Conservation (phyloP, 129 eudicot species). For the Flaveria robusta region DNA sequence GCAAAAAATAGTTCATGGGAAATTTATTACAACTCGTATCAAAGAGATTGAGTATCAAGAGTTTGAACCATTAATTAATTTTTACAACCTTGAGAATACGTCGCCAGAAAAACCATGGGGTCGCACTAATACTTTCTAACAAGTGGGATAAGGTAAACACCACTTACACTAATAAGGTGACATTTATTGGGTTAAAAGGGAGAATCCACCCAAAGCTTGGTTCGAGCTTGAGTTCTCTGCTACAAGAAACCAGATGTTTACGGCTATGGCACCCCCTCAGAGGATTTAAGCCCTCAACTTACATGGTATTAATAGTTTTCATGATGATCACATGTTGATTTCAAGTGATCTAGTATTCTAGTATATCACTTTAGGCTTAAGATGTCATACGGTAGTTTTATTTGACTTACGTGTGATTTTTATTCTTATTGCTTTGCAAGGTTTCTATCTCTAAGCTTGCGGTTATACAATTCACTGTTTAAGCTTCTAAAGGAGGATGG, state of each 20-base stretch:
- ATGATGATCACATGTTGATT: neutral
- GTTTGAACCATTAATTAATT: neutral
- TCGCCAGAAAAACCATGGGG: too few relatives aligned
- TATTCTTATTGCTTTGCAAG: too few relatives aligned
- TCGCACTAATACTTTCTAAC: too few relatives aligned
- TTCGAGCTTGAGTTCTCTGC: neutral
- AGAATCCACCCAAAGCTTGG: neutral
- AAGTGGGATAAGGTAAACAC: neutral
- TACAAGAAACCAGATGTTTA: too few relatives aligned
- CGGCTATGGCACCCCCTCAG: neutral
- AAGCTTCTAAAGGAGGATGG: neutral
- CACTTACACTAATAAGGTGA: too few relatives aligned
- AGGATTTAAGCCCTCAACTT: neutral
- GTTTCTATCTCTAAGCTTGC: slow-evolving; percentile 95
- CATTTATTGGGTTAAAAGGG: neutral
- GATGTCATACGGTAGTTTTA: neutral
- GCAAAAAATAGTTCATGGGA: too few relatives aligned
- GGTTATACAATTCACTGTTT: slow-evolving; percentile 73
- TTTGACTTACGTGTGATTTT: neutral
- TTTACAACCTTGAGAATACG: too few relatives aligned
- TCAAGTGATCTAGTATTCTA: neutral
- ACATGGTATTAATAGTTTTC: neutral
- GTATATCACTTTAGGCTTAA: neutral
- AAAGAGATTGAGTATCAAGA: neutral
- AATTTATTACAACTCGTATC: too few relatives aligned